These are phyloP conservation scores for Curvularia eragrostidis DNA, from an alignment of 2,329 filamentous ascomycete species.

Conservation along the genomic window DNA sequence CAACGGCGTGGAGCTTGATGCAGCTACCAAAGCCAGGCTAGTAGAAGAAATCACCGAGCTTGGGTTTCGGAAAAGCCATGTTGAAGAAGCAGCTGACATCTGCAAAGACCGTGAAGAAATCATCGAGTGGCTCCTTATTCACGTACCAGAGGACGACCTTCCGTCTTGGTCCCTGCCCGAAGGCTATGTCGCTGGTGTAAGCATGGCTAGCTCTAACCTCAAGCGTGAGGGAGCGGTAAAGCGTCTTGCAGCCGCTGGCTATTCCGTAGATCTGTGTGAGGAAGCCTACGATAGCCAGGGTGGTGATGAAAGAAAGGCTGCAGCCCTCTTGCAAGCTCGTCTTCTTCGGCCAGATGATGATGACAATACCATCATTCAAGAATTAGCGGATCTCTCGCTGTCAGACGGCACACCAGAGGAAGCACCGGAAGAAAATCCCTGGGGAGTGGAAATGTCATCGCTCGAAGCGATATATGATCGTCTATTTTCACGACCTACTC, in stretches of 20 bases:
- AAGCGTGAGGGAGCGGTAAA: constrained; percentile 83
- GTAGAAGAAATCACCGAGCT: constrained; percentile 77
- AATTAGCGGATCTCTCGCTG: constrained; percentile 41
- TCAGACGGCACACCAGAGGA: constrained; percentile 53
- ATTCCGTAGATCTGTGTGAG: constrained; percentile 82
- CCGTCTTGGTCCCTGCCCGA: constrained; percentile 91
- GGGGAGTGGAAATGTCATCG: constrained; percentile 85
- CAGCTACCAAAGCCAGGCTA: constrained; percentile 64
- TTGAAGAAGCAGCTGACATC: constrained; percentile 83
- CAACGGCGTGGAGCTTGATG: constrained; percentile 70
- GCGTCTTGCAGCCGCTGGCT: constrained; percentile 80
- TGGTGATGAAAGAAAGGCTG: constrained; percentile 77
- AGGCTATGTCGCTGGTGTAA: constrained; percentile 88
- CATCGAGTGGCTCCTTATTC: constrained; percentile 93
- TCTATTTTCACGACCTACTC: constrained; percentile 59
- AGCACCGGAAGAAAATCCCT: constrained; percentile 62
- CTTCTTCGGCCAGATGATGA: constrained; percentile 58
- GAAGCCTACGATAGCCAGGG: constrained; percentile 73
- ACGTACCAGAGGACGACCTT: constrained; percentile 97
- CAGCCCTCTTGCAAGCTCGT: constrained; percentile 77
- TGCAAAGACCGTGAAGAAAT: constrained; percentile 93
- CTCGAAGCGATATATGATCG: constrained; percentile 87
- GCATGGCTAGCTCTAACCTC: constrained; percentile 81
- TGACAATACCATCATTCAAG: constrained; percentile 38
- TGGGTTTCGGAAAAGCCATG: constrained; percentile 87